Base-by-base conservation (phyloP, 257 asterid genomes). In the Scutellaria galericulata region DNA sequence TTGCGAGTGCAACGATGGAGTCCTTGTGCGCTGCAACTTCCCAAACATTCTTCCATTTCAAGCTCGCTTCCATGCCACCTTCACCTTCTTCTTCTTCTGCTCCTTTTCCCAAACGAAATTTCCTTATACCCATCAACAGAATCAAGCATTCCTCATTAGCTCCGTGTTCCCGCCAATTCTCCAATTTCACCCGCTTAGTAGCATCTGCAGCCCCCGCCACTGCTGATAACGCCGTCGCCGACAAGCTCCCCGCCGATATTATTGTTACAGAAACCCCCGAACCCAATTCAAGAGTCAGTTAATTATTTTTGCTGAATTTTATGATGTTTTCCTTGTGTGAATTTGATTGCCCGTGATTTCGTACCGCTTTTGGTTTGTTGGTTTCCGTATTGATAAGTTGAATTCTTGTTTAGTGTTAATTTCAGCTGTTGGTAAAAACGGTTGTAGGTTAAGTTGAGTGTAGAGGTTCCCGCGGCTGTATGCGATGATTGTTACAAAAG, bases 191-290 rank as follows among this genome's bases (percentile, higher is more conserved):
- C 55, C 66, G 61, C 46, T 78, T 87, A 37, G 71, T 60, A 42
- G 87, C 87, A 12, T 84, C 83, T 7, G 94, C 91, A 39, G 80
- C 82, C 65, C 67, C 96, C 4, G 74, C 82, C 14, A 52, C 85
- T 46, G 85, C 65, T 58, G 85, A 77, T 14, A 58, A 50, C 47
- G 50, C 84, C 40, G 75, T 72, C 64, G 18, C 67, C 44, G 97
- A 93, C 42, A 87, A 86, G 65, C 97, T 93, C 52, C 97, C 97
- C 0, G 96, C 96, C 77, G 96, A 86, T 73, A 73, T 93, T 40
- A 79, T 84, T 51, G 88, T 93, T 54, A 84, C 92, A 9, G 90
- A 89, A 75, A 86, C 86, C 47, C 86, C 78, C 1, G 96, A 89
- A 66, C 90, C 94, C 57, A 81, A 91, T 80, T 93, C 96, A 7